Evolutionary conservation across 1,139 yeast genomes (phyloP), one percentile per base, ranked within the genome.

Genomic region (Yamadazyma kanchanaburiensis): DNA sequence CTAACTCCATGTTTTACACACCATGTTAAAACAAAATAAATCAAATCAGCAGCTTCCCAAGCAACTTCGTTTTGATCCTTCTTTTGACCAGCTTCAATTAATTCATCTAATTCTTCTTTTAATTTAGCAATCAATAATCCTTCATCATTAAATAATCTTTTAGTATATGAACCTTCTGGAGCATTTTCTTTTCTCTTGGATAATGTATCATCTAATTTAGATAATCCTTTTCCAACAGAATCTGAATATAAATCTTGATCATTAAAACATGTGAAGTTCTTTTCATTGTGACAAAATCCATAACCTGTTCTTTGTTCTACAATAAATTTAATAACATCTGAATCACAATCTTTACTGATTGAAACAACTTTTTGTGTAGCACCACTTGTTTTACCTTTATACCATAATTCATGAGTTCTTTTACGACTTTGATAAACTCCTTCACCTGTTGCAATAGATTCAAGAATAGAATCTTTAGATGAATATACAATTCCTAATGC

Each of bases 11-110:
- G 67, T 55, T 86, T 80, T 25, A 83, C 81, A 43, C 94, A 77
- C 73, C 87, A 85, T n/a, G 87, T 72, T 70, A 89, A 59, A 8
- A 94, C 89, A 58, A 94, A 94, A 60, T 94, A 91, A 35, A 94
- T 60, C 53, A 91, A 70, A 55, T 94, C 99, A 6, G 98, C 98
- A 34, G 95, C 91, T 60, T 91, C 98, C 96, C 96, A 91, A 0
- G 97, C 83, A 31, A 88, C 74, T 40, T 91, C 97, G 18, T 53
- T 49, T 27, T 48, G 46, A 28, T 57, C 53, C 3, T 74, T 74
- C 6, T 69, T 49, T 33, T 59, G 55, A 6, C 69, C 69, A 12
- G 98, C 97, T 35, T 87, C 96, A 23, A 89, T 79, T 40, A 91
- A 74, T 58, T 94, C 99, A 50, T 91, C 97, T 33, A 96, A 94